Evolutionary conservation across 768 basidiomycete genomes (phyloP).

Genomic region (Trametes coccinea): DNA sequence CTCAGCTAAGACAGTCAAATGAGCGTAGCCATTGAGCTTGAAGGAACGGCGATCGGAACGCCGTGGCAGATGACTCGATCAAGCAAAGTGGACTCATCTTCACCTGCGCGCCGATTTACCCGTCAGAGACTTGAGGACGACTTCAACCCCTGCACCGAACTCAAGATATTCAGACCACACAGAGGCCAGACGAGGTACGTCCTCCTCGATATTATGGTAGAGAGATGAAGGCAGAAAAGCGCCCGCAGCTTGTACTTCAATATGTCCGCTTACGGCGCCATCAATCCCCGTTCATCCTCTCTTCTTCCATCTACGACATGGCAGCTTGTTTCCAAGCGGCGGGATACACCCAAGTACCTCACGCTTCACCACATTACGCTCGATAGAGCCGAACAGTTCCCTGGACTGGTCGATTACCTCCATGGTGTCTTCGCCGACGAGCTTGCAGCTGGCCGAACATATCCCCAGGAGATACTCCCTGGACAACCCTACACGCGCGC

Average conservation of each 20-base stretch:
- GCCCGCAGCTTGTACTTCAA: neutral
- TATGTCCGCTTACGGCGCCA: constrained; percentile 78
- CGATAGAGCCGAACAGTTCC: constrained; percentile 30
- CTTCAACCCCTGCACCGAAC: too few species aligned
- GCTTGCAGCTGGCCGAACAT: constrained; percentile 75
- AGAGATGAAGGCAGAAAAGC: neutral
- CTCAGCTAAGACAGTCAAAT: too few species aligned
- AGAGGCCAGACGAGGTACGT: neutral
- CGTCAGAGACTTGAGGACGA: too few species aligned
- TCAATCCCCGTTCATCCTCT: constrained; percentile 37
- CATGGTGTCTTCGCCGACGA: constrained; percentile 67
- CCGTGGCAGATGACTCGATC: too few species aligned
- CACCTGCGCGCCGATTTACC: too few species aligned
- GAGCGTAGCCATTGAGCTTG: too few species aligned
- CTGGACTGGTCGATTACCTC: constrained; percentile 63
- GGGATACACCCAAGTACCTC: constrained; percentile 21
- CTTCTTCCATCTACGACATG: constrained; percentile 52
- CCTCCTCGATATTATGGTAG: too few species aligned
- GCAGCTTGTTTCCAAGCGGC: constrained; percentile 32
- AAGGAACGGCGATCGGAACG: too few species aligned
- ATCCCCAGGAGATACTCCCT: constrained; percentile 76
- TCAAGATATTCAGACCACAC: neutral
- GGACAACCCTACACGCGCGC: constrained; percentile 42
- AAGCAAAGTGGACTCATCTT: too few species aligned
- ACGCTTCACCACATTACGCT: constrained; percentile 42